Conservation (phyloP, 495 filamentous ascomycete species). For the Aspergillus funiculosus region DNA sequence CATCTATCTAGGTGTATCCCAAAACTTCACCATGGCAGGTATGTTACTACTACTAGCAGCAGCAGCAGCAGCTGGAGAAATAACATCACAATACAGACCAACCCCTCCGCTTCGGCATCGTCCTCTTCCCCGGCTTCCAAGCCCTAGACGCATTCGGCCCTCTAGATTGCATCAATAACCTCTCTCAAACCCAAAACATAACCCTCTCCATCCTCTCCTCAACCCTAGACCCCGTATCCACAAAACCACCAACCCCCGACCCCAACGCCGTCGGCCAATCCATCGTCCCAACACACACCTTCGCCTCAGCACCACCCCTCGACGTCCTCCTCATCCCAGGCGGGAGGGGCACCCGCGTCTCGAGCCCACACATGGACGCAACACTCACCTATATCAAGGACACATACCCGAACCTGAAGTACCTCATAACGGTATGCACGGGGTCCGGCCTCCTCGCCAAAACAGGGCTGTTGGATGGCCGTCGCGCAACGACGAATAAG, state of each 20-base stretch:
- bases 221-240: neutral
- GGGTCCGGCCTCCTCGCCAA: slow-evolving; percentile 47
- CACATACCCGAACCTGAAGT: slow-evolving; percentile 40
- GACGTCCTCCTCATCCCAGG: slow-evolving; percentile 65
- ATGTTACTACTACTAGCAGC: too few relatives aligned
- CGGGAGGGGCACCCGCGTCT: slow-evolving; percentile 45
- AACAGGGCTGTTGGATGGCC: slow-evolving; percentile 52
- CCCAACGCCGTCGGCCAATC: slow-evolving; percentile 28
- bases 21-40: too few relatives aligned
- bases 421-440: slow-evolving; percentile 57
- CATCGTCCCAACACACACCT: slow-evolving; percentile 60
- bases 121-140: slow-evolving; percentile 34
- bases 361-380: slow-evolving; percentile 14
- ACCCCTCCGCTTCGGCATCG: slow-evolving; percentile 23
- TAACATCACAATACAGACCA: neutral
- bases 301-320: slow-evolving; percentile 33
- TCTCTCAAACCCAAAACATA: slow-evolving; percentile 38
- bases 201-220: slow-evolving; percentile 10
- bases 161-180: slow-evolving; percentile 54
- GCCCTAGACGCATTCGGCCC: slow-evolving; percentile 53
- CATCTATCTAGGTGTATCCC: too few relatives aligned
- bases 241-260: neutral
- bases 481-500: slow-evolving; percentile 50
- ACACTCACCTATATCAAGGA: slow-evolving; percentile 42
- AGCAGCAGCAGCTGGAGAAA: neutral